phyloP scores from a whole-genome alignment of 768 basidiomycete species.

The Lactarius vividus region DNA sequence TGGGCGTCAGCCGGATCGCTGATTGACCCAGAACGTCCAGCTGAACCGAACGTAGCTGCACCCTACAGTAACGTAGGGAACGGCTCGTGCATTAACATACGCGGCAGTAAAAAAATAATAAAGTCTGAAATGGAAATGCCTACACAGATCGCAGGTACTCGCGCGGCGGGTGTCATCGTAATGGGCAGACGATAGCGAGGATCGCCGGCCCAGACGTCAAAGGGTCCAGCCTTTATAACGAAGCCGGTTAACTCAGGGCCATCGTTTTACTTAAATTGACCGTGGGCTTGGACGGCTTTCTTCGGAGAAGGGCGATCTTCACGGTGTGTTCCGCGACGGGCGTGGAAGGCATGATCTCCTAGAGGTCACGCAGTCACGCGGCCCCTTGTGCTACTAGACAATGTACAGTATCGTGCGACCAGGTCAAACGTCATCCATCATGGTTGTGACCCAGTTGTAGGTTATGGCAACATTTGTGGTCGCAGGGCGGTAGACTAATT shows the following conservation, averaged over 20 bases:
- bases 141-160: conserved; percentile 14
- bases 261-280: neutral
- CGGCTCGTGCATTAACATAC: conserved; percentile 1
- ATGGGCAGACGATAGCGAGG: neutral
- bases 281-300: neutral
- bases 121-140: conserved; percentile 13
- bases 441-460: neutral
- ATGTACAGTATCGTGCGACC: too few relatives aligned
- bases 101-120: neutral
- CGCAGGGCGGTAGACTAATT: neutral
- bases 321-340: neutral
- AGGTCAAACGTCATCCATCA: neutral
- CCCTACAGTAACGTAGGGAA: conserved; percentile 13
- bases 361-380: neutral
- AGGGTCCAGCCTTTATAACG: neutral
- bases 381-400: neutral
- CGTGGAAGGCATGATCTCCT: neutral
- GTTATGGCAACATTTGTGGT: neutral
- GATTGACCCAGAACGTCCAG: conserved; percentile 18
- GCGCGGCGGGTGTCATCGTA: neutral
- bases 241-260: neutral
- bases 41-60: conserved; percentile 26
- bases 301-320: neutral
- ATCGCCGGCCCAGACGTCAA: conserved; percentile 13
- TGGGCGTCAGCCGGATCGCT: conserved; percentile 27